Evolutionary conservation across 2,329 filamentous ascomycete species (phyloP).

Genomic region (Paecilomyces sp.): DNA sequence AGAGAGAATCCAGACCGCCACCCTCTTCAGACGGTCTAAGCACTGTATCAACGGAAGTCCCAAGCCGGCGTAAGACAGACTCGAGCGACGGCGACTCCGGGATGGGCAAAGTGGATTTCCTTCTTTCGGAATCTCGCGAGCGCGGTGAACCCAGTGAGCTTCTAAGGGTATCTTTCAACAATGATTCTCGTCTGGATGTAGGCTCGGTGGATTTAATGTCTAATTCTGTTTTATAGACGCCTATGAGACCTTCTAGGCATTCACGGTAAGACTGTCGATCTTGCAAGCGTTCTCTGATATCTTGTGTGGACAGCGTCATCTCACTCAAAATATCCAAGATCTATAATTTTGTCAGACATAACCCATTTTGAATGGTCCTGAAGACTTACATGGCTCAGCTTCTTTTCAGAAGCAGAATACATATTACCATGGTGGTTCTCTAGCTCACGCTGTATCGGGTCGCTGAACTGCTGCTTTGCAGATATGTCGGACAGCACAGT

Average conservation of each 20-base stretch:
- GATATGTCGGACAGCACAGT: constrained; percentile 35
- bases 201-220: constrained; percentile 13
- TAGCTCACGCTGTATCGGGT: constrained; percentile 30
- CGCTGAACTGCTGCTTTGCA: constrained; percentile 34
- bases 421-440: constrained; percentile 22
- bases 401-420: constrained; percentile 22
- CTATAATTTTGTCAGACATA: constrained; percentile 15
- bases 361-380: neutral
- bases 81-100: constrained; percentile 20
- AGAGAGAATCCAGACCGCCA: constrained; percentile 13
- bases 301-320: constrained; percentile 25
- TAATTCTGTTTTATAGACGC: constrained; percentile 24
- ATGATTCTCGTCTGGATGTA: constrained; percentile 18
- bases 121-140: constrained; percentile 2
- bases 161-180: constrained; percentile 19
- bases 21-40: constrained; percentile 14
- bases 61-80: constrained; percentile 25
- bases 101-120: constrained; percentile 6
- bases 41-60: constrained; percentile 20
- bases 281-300: constrained; percentile 19
- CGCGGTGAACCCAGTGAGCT: constrained; percentile 10
- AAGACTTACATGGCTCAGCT: constrained; percentile 25
- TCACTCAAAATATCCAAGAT: constrained; percentile 24
- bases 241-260: constrained; percentile 22
- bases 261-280: constrained; percentile 28